Base-by-base conservation (phyloP, 2,329 filamentous ascomycete species). In the Curvularia verruculosa region DNA sequence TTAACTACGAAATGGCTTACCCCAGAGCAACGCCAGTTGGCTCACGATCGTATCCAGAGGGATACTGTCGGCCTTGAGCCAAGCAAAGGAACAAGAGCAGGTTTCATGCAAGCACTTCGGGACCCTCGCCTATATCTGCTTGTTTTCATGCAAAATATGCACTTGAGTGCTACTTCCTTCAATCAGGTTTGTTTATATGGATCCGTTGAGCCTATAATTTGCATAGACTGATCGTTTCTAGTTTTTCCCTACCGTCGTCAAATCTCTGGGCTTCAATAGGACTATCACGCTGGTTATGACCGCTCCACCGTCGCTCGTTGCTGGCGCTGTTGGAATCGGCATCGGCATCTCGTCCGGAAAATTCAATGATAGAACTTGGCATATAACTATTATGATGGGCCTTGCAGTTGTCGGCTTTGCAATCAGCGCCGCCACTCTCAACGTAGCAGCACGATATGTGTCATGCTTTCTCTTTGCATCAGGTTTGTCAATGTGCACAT, bases 81-180 rank as follows among this genome's bases (percentile, higher is more conserved):
- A 24, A 78, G 76, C 40, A 78, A 76, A 31, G 80, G 75, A 8
- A 73, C 76, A 15, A 78, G 73, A 74, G 76, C 78, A 1, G 83
- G 83, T 2, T 75, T 84, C 26, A 49, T 46, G 61, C 79, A 83
- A 56, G 83, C 83, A 0, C 75, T 78, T 51, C 68, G 66, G 12
- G 84, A 86, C 56, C 81, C 79, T 61, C 77, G 82, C 50, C 79
- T 83, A 0, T 85, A 82, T 78, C 68, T 85, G 3, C 81, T 84
- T 59, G 80, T 79, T 5, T 72, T 84, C 34, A 84, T 85, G 82
- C 81, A 84, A 61, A 84, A 84, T 67, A 81, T 84, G 65, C 82
- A 85, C 65, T 71, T 84, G 12, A 81, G 80, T 1, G 61, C 63
- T 5, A 63, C 83, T 58, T 78, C 80, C 0, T 84, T 84, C 73